Percentiles rank a stretch among this genome's conserved stretches.
phyloP scores from a whole-genome alignment of 1,284 basidiomycete genomes.

The Fomitiporia mediterranea region DNA sequence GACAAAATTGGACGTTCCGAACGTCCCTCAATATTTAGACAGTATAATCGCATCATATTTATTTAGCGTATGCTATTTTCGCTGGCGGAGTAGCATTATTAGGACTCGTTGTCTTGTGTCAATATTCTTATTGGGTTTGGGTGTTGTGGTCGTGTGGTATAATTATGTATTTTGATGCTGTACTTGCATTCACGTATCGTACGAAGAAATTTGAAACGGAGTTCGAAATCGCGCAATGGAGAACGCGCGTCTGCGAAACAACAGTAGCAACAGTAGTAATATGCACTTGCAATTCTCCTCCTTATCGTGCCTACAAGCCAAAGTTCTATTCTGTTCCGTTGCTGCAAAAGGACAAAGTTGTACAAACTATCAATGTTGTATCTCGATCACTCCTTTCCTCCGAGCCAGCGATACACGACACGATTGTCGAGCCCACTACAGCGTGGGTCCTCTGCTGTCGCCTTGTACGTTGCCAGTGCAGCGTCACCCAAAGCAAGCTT shows the following conservation, averaged over 20 bases:
- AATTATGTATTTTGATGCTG: background rate
- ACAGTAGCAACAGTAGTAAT: too few relatives aligned
- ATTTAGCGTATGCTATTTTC: background rate
- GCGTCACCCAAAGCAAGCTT: constrained; percentile 23
- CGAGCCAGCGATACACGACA: constrained; percentile 24
- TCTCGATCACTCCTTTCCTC: constrained; percentile 22
- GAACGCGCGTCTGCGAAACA: too few relatives aligned
- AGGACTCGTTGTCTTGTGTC: background rate
- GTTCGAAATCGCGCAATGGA: too few relatives aligned
- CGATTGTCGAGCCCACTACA: constrained; percentile 22
- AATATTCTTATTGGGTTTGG: background rate
- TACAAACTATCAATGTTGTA: too few relatives aligned
- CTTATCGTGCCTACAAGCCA: too few relatives aligned
- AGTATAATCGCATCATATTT: background rate
- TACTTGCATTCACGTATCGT: too few relatives aligned
- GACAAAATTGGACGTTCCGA: background rate
- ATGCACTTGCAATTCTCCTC: too few relatives aligned
- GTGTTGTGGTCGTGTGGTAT: background rate
- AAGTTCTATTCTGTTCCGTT: too few relatives aligned
- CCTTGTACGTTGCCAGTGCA: constrained; percentile 21
- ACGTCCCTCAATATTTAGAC: background rate
- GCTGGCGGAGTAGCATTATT: background rate
- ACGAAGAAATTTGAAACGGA: too few relatives aligned
- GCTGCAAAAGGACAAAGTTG: too few relatives aligned
- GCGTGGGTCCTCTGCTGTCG: constrained; percentile 21